Evolutionary conservation across 2,329 filamentous ascomycete species (phyloP).

Genomic region (Ophiocordyceps polyrhachis-furcata): DNA sequence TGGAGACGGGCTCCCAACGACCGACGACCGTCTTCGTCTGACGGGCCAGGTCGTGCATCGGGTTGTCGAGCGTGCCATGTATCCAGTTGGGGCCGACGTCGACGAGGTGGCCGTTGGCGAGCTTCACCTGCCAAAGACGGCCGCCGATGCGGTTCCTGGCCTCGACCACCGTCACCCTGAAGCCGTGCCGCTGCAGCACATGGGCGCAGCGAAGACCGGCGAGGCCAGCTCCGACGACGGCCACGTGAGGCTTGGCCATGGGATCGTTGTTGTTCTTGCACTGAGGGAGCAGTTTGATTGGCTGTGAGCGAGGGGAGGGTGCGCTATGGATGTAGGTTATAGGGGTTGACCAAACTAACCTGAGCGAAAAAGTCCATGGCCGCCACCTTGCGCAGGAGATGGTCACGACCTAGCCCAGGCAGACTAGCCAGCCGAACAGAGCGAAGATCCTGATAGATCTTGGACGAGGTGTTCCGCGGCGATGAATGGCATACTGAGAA

Average conservation of each 20-base stretch:
- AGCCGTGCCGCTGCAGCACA: constrained; percentile 42
- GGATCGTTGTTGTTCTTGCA: constrained; percentile 4
- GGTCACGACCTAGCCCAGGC: constrained; percentile 13
- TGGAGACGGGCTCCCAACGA: constrained; percentile 31
- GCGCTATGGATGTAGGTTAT: constrained; percentile 1
- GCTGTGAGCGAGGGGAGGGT: constrained; percentile 4
- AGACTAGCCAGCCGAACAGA: constrained; percentile 19
- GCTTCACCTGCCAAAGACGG: constrained; percentile 33
- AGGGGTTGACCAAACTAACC: constrained; percentile 9
- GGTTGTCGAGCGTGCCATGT: constrained; percentile 53
- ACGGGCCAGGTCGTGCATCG: constrained; percentile 47
- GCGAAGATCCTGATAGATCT: constrained; percentile 30
- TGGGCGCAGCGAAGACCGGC: constrained; percentile 55
- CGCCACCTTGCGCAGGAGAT: constrained; percentile 10
- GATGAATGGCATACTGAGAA: constrained; percentile 30
- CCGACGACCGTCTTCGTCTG: constrained; percentile 34
- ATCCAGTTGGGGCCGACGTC: constrained; percentile 65
- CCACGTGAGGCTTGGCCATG: constrained; percentile 30
- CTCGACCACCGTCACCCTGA: constrained; percentile 51
- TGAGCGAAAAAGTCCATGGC: constrained; percentile 15
- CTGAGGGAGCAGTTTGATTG: constrained; percentile 6
- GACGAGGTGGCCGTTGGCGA: constrained; percentile 29
- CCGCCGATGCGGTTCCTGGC: constrained; percentile 49
- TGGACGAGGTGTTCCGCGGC: constrained; percentile 22
- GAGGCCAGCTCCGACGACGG: constrained; percentile 52